Evolutionary conservation across 2,329 filamentous ascomycete genomes (phyloP), one percentile per base, ranked within the genome.

Genomic region (Penicillium decumbens): DNA sequence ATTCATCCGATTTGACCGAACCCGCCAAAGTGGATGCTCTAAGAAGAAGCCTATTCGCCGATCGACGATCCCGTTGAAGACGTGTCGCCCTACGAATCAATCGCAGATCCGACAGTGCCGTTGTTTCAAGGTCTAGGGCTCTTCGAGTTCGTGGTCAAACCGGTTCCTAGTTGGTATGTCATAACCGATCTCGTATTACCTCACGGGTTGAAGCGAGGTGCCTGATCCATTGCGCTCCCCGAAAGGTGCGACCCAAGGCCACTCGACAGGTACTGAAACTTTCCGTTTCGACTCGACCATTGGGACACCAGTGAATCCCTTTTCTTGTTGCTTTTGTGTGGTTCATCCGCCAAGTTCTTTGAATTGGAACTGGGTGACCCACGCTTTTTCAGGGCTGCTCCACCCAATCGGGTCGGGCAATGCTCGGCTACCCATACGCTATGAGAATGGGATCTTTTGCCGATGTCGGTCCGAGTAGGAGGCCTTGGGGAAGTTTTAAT

Each of bases 51-150:
- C 38, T 35, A 49, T 48, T 51, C 38, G 41, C 23, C 29, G 25
- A n/a, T 32, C 32, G 44, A 20, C 41, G 44, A 50, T 53, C 45
- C 42, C 37, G 49, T 44, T 41, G 33, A 28, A 37, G 41, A 48
- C 45, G 41, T 51, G 49, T 44, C 45, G 45, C 45, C 23, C 20
- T 13, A n/a, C 45, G 45, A 54, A 54, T 51, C 3, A 29, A 39
- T 32, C 25, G 18, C 6, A 32, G 41, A 48, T 48, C 49, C 49
- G 41, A 37, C 8, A 20, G 27, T 20, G 20, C 44, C 44, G 40
- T 24, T 41, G 41, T 51, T 47, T 47, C 49, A 39, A 39, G 41
- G 27, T 28, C 6, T 3, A 27, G 30, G 30, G 13, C 30, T 33
- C n/a, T 33, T 28, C 27, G 8, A 29, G 28, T 29, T 29, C 28